Evolutionary conservation across 1,284 basidiomycete species (phyloP), one percentile per base, ranked within the genome.

Genomic region (Sporisorium exsertum): DNA sequence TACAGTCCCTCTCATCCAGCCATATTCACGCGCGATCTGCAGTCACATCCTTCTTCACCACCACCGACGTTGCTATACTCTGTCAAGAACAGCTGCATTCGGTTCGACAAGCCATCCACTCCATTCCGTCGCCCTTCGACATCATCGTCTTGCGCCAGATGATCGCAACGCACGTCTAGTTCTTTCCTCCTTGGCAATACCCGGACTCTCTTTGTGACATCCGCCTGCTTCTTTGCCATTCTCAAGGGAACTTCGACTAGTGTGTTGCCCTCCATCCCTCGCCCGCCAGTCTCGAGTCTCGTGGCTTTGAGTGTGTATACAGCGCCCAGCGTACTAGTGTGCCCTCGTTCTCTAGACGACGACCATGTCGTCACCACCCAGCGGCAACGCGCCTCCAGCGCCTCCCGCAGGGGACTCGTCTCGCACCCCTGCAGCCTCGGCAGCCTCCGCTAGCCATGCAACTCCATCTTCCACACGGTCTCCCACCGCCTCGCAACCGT

Each of bases 401-500:
- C 50, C 62, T 42, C 50, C 68, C 5, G 12, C 55, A 16, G 32
- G 63, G 5, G 26, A 18, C 26, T 45, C 52, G 16, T 60, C 67
- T 10, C 47, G 50, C 12, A 29, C 24, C 13, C 42, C 43, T 13
- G 20, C 54, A 9, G 49, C 68, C 16, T 42, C 55, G 8, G 35
- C 32, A 32, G 51, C 49, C 12, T 37, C 54, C 1, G 40, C 68
- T 7, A 50, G 49, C 47, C 24, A 58, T 18, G 35, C 62, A 15
- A 52, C 65, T 7, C 70, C 70, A 2, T 64, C 70, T n/a, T 57
- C 20, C 2, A 51, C 47, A 40, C 58, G 64, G 18, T 72, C 73
- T 20, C 73, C 73, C n/a, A 62, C 64, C 40, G 62, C 59, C 35
- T 69, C 32, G 16, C 72, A 78, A 42, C 73, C 79, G 16, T 82